phyloP scores from a whole-genome alignment of 2,329 filamentous ascomycete species.

The Botrytis porri region DNA sequence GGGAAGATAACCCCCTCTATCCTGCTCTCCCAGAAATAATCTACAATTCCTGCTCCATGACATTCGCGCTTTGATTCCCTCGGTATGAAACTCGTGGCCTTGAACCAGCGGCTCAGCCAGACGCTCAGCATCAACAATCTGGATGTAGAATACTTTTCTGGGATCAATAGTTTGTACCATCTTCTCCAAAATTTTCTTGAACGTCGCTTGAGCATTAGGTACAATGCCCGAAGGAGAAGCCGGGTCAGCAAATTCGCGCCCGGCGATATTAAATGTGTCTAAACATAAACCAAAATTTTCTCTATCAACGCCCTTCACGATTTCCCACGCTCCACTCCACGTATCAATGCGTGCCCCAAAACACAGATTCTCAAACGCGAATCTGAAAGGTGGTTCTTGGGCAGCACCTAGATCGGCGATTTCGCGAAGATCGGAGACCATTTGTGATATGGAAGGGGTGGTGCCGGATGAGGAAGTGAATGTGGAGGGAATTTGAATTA shows the following conservation, averaged over 20 bases:
- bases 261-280: constrained; percentile 77
- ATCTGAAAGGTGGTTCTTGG: constrained; percentile 55
- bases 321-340: constrained; percentile 71
- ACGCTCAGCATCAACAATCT: constrained; percentile 71
- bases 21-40: constrained; percentile 48
- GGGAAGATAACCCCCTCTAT: constrained; percentile 60
- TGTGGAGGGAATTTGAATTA: constrained; percentile 73
- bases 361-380: constrained; percentile 71
- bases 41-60: constrained; percentile 76
- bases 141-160: constrained; percentile 64
- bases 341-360: constrained; percentile 69
- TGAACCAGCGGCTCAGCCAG: constrained; percentile 54
- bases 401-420: constrained; percentile 65
- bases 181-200: constrained; percentile 41
- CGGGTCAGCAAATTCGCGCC: constrained; percentile 68
- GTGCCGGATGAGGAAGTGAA: constrained; percentile 42
- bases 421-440: constrained; percentile 60
- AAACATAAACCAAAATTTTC: constrained; percentile 74
- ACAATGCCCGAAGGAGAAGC: constrained; percentile 40
- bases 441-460: constrained; percentile 51
- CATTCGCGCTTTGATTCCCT: constrained; percentile 63
- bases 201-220: constrained; percentile 40
- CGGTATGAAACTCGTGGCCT: constrained; percentile 57
- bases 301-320: constrained; percentile 62
- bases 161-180: constrained; percentile 31